Percentiles rank a stretch among this genome's conserved stretches.
Evolutionary conservation across 306 rosid species (phyloP).

Genomic region (Rubus idaeus): DNA sequence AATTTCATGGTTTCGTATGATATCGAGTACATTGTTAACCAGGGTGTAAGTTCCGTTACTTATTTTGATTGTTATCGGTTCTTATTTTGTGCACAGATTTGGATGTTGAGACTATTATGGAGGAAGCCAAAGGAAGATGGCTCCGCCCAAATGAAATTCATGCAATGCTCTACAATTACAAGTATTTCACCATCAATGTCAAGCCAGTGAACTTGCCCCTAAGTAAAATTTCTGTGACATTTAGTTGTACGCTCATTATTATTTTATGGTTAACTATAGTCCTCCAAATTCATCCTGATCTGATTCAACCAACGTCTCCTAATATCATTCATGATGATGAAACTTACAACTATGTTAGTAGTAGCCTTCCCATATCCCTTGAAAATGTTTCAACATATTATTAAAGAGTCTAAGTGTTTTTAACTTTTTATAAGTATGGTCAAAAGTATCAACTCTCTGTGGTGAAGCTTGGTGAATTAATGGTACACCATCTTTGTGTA

Average conservation of each 20-base stretch:
- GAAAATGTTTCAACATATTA: neutral
- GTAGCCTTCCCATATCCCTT: neutral
- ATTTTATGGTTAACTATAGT: neutral
- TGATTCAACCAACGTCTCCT: neutral
- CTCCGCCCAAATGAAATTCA: conserved; percentile 97
- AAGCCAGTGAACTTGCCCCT: conserved; percentile 84
- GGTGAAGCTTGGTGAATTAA: neutral
- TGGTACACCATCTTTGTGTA: neutral
- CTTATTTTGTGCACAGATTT: conserved; percentile 53
- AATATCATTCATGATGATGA: neutral
- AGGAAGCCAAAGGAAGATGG: conserved; percentile 84
- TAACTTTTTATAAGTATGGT: neutral
- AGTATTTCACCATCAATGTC: conserved; percentile 66
- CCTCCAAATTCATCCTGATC: neutral
- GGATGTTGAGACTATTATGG: conserved; percentile 62
- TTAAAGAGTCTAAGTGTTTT: neutral
- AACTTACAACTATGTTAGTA: neutral
- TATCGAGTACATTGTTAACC: neutral
- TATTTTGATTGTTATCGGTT: conserved; percentile 18
- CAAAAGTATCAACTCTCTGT: conserved; percentile 8
- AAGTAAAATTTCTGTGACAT: conserved; percentile 54
- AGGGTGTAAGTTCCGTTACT: conserved; percentile 3
- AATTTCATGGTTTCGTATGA: neutral
- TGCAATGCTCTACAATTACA: conserved; percentile 81
- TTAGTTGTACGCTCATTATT: conserved; percentile 19